phyloP scores from a whole-genome alignment of 805 yeast species.

The Starmerella khaoyaiensis region DNA sequence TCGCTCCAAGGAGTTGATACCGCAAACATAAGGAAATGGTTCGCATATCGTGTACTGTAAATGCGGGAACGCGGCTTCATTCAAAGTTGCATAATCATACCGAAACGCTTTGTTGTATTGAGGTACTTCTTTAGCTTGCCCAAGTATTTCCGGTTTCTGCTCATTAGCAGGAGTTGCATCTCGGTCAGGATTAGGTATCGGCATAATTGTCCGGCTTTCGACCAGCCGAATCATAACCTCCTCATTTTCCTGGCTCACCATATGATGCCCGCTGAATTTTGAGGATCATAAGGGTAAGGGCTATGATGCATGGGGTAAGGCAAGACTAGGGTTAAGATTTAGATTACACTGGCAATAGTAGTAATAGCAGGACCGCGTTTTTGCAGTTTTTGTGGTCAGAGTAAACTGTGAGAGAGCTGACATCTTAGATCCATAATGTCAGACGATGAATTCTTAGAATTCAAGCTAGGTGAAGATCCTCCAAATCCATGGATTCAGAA shows the following conservation, averaged over 20 bases:
- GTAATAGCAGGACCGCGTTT: no score
- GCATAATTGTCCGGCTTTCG: conserved; percentile 11
- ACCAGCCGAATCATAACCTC: conserved; percentile 9
- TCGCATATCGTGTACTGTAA: conserved; percentile 15
- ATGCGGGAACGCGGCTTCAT: conserved; percentile 10
- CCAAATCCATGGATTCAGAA: conserved; percentile 7
- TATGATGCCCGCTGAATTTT: no score
- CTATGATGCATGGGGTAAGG: no score
- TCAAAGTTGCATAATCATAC: conserved; percentile 14
- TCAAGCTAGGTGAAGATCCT: conserved; percentile 25
- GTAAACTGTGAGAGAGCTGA: no score
- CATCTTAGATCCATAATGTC: no score
- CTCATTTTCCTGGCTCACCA: no score
- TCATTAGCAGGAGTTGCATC: conserved; percentile 5
- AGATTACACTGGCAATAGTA: no score
- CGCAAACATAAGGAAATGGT: conserved; percentile 11
- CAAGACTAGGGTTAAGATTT: no score
- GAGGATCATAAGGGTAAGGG: no score
- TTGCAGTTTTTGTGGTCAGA: no score
- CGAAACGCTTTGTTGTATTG: conserved; percentile 12
- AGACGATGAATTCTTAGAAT: conserved; percentile 29
- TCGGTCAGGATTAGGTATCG: conserved; percentile 2
- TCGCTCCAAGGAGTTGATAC: conserved; percentile 13
- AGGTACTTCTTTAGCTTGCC: conserved; percentile 5
- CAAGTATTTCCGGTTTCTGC: conserved; percentile 1